A percentile compares a stretch with the other conserved stretches of the same genome.
Evolutionary conservation across 768 basidiomycete species (phyloP).

Genomic region (Boletus pseudo-olivaceus): DNA sequence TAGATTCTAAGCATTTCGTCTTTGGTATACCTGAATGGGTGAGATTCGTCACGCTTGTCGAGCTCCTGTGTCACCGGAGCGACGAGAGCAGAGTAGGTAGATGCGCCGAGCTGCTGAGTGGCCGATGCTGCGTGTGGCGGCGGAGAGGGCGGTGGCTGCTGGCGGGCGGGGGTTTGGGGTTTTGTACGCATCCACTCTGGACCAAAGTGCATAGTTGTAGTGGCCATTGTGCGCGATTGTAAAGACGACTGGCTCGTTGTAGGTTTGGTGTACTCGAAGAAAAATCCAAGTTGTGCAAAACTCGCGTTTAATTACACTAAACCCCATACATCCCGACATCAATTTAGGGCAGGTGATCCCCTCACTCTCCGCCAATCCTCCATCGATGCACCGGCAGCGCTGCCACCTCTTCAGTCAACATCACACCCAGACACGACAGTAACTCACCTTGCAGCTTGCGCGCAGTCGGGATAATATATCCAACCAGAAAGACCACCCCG

Average conservation of each 20-base stretch:
- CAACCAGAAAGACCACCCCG: slow-evolving; percentile 69
- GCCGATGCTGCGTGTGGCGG: slow-evolving; percentile 43
- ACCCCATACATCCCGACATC: neutral
- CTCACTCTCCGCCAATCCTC: slow-evolving; percentile 49
- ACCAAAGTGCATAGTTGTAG: slow-evolving; percentile 83
- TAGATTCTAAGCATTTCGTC: slow-evolving; percentile 83
- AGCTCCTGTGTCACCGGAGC: slow-evolving; percentile 42
- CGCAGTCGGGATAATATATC: slow-evolving; percentile 82
- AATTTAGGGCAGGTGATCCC: slow-evolving; percentile 33
- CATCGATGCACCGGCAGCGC: slow-evolving; percentile 68
- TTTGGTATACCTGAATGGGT: slow-evolving; percentile 85
- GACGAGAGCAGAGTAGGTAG: slow-evolving; percentile 67
- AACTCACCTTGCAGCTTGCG: slow-evolving; percentile 78
- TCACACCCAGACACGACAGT: neutral
- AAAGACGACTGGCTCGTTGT: slow-evolving; percentile 2
- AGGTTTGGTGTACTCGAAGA: slow-evolving; percentile 13
- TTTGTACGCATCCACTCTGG: slow-evolving; percentile 93
- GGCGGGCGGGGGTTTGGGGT: slow-evolving; percentile 51
- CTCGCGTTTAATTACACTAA: slow-evolving; percentile 17
- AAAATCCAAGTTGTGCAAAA: slow-evolving; percentile 26
- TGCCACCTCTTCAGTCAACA: slow-evolving; percentile 28
- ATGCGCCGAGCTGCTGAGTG: slow-evolving; percentile 53
- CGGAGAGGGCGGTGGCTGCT: slow-evolving; percentile 57
- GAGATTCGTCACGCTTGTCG: slow-evolving; percentile 59
- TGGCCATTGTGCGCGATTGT: slow-evolving; percentile 39